These are phyloP conservation scores for Purshia tridentata DNA, from an alignment of 306 rosid genomes.

Conservation along the genomic window DNA sequence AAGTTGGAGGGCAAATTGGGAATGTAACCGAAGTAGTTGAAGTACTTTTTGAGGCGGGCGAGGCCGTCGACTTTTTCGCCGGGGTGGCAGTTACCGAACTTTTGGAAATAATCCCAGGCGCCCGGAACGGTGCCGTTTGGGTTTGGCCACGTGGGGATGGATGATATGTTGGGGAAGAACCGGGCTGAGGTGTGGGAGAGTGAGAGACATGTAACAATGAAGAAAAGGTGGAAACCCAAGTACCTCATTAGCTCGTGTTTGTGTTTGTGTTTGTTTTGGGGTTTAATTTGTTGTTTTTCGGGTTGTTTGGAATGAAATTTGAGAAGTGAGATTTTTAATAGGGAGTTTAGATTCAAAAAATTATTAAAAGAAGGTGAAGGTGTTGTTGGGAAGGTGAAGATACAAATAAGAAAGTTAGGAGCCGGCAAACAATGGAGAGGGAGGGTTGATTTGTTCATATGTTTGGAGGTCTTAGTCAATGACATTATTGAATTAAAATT, in stretches of 20 bases:
- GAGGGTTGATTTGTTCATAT: not conserved
- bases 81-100: constrained; percentile 47
- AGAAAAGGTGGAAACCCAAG: constrained; percentile 15
- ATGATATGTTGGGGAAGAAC: constrained; percentile 60
- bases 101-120: constrained; percentile 61
- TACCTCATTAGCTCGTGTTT: too few relatives aligned
- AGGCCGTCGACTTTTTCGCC: constrained; percentile 56
- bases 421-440: constrained; percentile 7
- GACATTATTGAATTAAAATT: not conserved
- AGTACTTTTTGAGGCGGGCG: constrained; percentile 60
- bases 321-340: not conserved
- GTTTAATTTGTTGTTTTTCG: not conserved
- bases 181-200: constrained; percentile 43
- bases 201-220: constrained; percentile 16
- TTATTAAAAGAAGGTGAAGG: not conserved
- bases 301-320: not conserved
- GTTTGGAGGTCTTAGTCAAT: constrained; percentile 8
- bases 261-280: too few relatives aligned
- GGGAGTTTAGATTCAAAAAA: not conserved
- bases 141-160: constrained; percentile 39
- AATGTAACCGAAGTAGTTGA: constrained; percentile 73
- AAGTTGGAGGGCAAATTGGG: constrained; percentile 37
- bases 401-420: not conserved
- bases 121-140: constrained; percentile 16
- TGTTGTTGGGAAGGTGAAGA: not conserved